Evolutionary conservation across 2,329 filamentous ascomycete genomes (phyloP).

Genomic region (Fusarium verrucosum): DNA sequence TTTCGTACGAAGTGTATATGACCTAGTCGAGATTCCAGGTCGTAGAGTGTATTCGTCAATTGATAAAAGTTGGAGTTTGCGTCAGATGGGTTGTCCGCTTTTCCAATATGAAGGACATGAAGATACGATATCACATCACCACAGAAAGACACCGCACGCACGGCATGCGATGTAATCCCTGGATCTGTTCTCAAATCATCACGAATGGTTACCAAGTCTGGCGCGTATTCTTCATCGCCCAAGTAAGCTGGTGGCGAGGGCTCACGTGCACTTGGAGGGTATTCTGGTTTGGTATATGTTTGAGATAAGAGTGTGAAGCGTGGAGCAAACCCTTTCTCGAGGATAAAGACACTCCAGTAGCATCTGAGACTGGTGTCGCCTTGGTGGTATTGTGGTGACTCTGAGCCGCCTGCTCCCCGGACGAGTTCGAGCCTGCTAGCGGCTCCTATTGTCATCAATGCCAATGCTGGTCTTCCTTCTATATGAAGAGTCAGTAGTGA

Average conservation of each 20-base stretch:
- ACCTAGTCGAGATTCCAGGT: slow-evolving; percentile 22
- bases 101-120: slow-evolving; percentile 24
- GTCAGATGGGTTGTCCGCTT: slow-evolving; percentile 26
- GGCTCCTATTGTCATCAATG: slow-evolving; percentile 38
- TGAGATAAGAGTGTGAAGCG: slow-evolving; percentile 9
- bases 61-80: slow-evolving; percentile 36
- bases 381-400: background rate
- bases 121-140: slow-evolving; percentile 36
- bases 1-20: slow-evolving; percentile 38
- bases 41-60: slow-evolving; percentile 32
- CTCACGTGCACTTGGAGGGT: slow-evolving; percentile 24
- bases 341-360: slow-evolving; percentile 38
- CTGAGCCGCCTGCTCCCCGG: slow-evolving; percentile 4
- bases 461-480: slow-evolving; percentile 31
- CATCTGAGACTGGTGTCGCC: slow-evolving; percentile 30
- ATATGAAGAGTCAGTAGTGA: rapidly evolving
- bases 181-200: slow-evolving; percentile 22
- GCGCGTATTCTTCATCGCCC: slow-evolving; percentile 26
- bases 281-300: slow-evolving; percentile 11
- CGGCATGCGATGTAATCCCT: slow-evolving; percentile 31
- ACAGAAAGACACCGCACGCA: slow-evolving; percentile 24
- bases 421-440: slow-evolving; percentile 33
- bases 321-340: slow-evolving; percentile 35
- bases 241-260: slow-evolving; percentile 18
- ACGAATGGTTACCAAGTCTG: slow-evolving; percentile 28